Base-by-base conservation (phyloP, 2,329 filamentous ascomycete genomes). In the Dendryphion nanum region DNA sequence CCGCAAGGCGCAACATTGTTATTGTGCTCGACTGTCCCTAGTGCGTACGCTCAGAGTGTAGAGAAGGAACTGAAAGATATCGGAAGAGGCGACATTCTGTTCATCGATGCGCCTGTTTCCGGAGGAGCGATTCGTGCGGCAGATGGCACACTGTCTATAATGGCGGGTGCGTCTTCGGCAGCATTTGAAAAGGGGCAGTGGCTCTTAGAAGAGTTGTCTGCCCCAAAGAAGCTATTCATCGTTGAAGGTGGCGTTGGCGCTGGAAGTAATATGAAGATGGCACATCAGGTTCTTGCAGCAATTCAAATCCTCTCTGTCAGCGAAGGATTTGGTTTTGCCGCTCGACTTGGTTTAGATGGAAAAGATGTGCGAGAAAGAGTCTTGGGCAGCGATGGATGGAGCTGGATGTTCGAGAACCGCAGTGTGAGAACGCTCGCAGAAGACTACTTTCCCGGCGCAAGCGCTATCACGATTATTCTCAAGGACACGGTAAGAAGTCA, bases 51-150 rank as follows among this genome's bases (percentile, higher is more conserved):
- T 2, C 75, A 80, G 52, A 74, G 73, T 13, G 75, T 89, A 7
- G 74, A 77, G 15, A 67, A 72, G 37, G 68, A 81, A 49, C 69
- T 89, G 2, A 67, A 70, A 35, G 67, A 72, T 7, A 63, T 72
- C 20, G 78, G 77, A 8, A 72, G 85, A 5, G 59, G 64, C 2
- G 85, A 89, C 55, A 74, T 89, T 19, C 69, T 73, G 34, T 75
- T 89, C 35, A 75, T 90, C 35, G 85, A 89, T 62, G 76, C 78
- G 16, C 85, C 85, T 0, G 85, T 89, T 0, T 87, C 83, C 0
- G 85, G 85, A 1, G 85, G 85, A 2, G 78, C 82, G 0, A 72
- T 76, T 7, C 75, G 85, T 21, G 85, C 85, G 2, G 83, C 82
- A 0, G 77, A 84, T 33, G 85, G 85, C 3, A 86, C 84, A 0